A percentile compares a stretch with the other conserved stretches of the same genome.
Evolutionary conservation across 2,329 filamentous ascomycete genomes (phyloP).

Genomic region (Calonectria naviculata): DNA sequence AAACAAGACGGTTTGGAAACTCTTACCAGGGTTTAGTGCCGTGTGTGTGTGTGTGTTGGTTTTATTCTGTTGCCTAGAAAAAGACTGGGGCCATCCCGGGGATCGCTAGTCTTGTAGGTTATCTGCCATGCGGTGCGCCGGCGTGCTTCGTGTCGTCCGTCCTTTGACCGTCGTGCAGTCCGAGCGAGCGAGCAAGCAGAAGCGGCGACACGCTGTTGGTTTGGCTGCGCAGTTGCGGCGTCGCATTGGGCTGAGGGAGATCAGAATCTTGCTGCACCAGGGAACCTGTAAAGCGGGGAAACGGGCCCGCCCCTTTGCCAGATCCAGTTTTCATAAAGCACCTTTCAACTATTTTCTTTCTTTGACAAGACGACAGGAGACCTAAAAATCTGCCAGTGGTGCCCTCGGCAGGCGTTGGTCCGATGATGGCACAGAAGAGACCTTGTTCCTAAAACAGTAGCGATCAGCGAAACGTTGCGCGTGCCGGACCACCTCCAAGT

Average conservation of each 20-base stretch:
- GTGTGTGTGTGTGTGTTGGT: no score
- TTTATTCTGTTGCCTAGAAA: conserved; percentile 34
- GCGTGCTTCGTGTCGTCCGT: not conserved
- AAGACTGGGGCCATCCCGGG: not conserved
- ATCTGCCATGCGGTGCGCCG: conserved; percentile 2
- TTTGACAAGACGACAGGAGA: not conserved
- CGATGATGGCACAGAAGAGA: not conserved
- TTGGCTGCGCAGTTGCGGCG: not conserved
- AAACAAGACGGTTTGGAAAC: not conserved
- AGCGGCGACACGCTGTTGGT: not conserved
- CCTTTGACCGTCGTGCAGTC: not conserved
- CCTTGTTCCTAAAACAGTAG: not conserved
- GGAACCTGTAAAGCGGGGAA: not conserved
- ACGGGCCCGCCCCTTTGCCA: not conserved
- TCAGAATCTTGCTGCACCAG: not conserved
- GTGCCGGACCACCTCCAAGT: not conserved
- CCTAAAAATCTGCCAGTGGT: not conserved
- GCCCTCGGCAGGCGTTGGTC: not conserved
- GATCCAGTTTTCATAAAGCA: conserved; percentile 1
- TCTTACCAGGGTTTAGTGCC: not conserved
- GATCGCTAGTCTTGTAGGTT: conserved; percentile 2
- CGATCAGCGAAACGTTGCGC: not conserved
- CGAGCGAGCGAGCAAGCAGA: not conserved
- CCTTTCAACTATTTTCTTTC: no score
- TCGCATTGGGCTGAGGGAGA: not conserved